Conservation (phyloP, 176 grass and related monocot genomes). For the Panicum miliaceum region DNA sequence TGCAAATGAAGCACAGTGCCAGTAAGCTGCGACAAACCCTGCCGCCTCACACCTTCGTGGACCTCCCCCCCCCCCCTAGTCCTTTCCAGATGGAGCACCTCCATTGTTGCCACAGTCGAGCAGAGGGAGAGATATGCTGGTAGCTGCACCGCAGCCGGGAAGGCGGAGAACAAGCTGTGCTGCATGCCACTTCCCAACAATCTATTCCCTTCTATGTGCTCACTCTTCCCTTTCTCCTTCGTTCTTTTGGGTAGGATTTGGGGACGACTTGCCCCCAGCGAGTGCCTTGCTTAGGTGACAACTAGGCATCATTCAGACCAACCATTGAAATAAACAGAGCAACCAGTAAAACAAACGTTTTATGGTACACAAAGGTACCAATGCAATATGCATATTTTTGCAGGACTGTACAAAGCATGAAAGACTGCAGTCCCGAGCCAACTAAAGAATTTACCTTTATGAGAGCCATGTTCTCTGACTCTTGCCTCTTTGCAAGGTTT, state of each 20-base stretch:
- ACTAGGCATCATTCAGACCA: neutral
- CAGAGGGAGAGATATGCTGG: neutral
- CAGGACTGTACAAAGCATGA: neutral
- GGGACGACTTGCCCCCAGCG: neutral
- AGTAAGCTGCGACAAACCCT: neutral
- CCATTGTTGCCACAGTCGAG: neutral
- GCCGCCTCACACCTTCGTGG: neutral
- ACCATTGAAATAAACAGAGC: neutral
- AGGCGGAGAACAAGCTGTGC: neutral
- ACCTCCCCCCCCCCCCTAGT: neutral
- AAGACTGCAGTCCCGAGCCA: neutral
- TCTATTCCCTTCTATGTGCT: neutral
- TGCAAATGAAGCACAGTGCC: neutral
- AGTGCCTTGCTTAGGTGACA: neutral
- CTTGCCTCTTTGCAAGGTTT: constrained; percentile 54
- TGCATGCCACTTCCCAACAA: neutral
- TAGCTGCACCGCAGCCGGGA: neutral
- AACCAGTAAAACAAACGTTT: neutral
- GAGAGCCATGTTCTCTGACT: constrained; percentile 54
- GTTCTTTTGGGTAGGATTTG: neutral
- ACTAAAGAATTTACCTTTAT: constrained; percentile 54
- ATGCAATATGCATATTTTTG: neutral
- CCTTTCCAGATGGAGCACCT: neutral
- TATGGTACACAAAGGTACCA: neutral
- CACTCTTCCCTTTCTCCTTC: neutral